Percentiles rank a stretch among this genome's conserved stretches.
Conservation (phyloP, 768 basidiomycete species). For the Pisolithus microcarpus region DNA sequence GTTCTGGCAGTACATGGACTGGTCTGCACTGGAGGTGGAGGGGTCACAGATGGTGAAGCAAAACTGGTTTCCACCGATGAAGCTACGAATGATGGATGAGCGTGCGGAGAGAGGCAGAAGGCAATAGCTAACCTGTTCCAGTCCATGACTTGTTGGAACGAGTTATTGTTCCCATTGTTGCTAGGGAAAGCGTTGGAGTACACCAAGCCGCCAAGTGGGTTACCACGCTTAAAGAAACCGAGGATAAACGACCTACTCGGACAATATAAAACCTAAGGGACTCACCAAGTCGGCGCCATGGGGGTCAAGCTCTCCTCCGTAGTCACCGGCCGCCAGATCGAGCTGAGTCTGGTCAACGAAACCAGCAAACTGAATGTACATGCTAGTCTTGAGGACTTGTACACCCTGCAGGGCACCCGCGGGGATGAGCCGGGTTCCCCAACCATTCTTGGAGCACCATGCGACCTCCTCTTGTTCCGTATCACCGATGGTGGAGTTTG, state of each 20-base stretch:
- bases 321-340: constrained; percentile 46
- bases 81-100: constrained; percentile 34
- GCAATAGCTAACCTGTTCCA: constrained; percentile 52
- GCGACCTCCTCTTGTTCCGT: constrained; percentile 64
- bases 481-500: constrained; percentile 52
- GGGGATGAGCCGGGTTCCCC: constrained; percentile 69
- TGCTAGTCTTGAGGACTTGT: constrained; percentile 52
- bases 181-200: constrained; percentile 53
- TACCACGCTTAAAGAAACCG: constrained; percentile 51
- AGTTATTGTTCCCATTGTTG: constrained; percentile 31
- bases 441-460: constrained; percentile 61
- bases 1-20: constrained; percentile 57
- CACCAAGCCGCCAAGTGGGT: constrained; percentile 66
- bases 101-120: not conserved
- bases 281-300: constrained; percentile 60
- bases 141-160: constrained; percentile 49
- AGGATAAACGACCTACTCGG: constrained; percentile 8
- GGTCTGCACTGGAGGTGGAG: constrained; percentile 28
- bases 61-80: constrained; percentile 59
- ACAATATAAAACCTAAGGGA: too few relatives aligned
- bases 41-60: constrained; percentile 73
- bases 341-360: constrained; percentile 58
- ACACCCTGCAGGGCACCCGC: constrained; percentile 53
- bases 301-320: constrained; percentile 73
- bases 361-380: constrained; percentile 55